Conservation (phyloP, 2,329 filamentous ascomycete genomes). For the Gnomoniopsis sp. region DNA sequence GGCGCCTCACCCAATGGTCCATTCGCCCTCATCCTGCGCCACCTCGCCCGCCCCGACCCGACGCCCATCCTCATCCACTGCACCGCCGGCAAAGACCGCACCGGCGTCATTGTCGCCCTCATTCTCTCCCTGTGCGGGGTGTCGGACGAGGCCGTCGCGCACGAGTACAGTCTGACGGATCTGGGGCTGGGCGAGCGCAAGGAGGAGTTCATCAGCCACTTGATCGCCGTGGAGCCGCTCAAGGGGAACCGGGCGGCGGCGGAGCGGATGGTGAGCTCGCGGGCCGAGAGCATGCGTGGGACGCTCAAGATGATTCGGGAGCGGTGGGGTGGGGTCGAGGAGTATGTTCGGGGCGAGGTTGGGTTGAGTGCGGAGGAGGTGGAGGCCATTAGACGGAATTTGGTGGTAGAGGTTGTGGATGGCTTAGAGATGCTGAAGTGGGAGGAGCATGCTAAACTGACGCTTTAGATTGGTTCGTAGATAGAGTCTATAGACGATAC, state of each 20-base stretch:
- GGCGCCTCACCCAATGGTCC: conserved; percentile 41
- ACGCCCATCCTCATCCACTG: conserved; percentile 65
- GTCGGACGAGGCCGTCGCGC: conserved; percentile 53
- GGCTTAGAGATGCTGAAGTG: conserved; percentile 24
- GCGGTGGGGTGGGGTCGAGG: conserved; percentile 61
- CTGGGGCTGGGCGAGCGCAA: conserved; percentile 54
- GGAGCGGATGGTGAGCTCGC: conserved; percentile 41
- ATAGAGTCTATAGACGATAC: background rate
- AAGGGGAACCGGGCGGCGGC: conserved; percentile 42
- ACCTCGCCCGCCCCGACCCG: conserved; percentile 43
- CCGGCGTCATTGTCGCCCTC: conserved; percentile 66
- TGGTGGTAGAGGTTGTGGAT: conserved; percentile 34
- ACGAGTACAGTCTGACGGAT: conserved; percentile 68
- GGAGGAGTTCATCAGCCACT: conserved; percentile 45
- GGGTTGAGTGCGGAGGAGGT: conserved; percentile 55
- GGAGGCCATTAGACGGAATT: conserved; percentile 45
- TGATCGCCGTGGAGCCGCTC: conserved; percentile 49
- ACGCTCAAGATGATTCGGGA: conserved; percentile 52
- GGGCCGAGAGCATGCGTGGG: conserved; percentile 45
- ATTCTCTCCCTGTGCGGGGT: conserved; percentile 63
- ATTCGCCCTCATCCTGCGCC: conserved; percentile 52
- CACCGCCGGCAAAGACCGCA: conserved; percentile 75
- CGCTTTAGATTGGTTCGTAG: conserved; percentile 16
- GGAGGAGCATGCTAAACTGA: conserved; percentile 25
- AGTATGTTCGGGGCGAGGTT: conserved; percentile 58